Conservation (phyloP, 1,284 basidiomycete genomes). For the Cutaneotrichosporon sp. region DNA sequence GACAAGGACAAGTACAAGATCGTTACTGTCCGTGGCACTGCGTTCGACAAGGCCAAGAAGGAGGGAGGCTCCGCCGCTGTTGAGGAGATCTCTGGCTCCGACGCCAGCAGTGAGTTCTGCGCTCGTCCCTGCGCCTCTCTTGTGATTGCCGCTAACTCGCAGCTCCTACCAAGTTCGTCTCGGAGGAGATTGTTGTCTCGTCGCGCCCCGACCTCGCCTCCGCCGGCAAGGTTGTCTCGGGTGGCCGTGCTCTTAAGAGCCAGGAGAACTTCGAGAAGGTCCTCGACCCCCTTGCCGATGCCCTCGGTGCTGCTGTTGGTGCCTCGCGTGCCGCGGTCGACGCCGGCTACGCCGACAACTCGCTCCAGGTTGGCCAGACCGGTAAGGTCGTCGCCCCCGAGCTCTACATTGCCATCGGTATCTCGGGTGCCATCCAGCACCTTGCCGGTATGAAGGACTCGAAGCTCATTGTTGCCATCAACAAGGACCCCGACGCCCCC, state of each 20-base stretch:
- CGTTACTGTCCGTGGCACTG: constrained; percentile 93
- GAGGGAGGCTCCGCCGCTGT: constrained; percentile 55
- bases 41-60: constrained; percentile 69
- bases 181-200: constrained; percentile 81
- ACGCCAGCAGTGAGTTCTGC: constrained; percentile 58
- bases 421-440: constrained; percentile 98
- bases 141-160: no score
- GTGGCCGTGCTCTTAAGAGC: constrained; percentile 91
- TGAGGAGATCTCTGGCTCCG: constrained; percentile 64
- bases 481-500: constrained; percentile 98
- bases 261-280: constrained; percentile 85
- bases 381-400: constrained; percentile 68
- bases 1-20: constrained; percentile 70
- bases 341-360: constrained; percentile 97
- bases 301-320: constrained; percentile 89
- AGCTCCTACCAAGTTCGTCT: constrained; percentile 66
- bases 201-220: constrained; percentile 88
- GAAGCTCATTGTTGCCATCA: constrained; percentile 96
- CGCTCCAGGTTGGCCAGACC: constrained; percentile 96
- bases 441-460: constrained; percentile 99
- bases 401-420: constrained; percentile 92
- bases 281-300: constrained; percentile 89
- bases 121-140: no score
- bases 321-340: constrained; percentile 97
- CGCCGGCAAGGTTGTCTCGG: constrained; percentile 85